Evolutionary conservation across 2,329 filamentous ascomycete genomes (phyloP).

Genomic region (Verticillium nonalfalfae): DNA sequence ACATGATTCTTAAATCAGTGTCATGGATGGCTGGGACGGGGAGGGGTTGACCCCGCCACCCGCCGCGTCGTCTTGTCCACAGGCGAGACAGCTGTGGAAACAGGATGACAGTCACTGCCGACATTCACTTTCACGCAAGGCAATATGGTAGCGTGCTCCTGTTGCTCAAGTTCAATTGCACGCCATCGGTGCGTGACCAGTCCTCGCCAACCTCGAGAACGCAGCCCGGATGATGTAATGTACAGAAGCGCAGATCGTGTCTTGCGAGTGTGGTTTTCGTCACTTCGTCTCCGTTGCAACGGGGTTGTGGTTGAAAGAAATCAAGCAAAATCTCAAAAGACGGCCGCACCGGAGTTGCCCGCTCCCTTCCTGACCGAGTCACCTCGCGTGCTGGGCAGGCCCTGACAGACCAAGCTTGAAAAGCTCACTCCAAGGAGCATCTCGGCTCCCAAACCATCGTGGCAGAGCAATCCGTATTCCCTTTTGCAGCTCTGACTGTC

Average conservation of each 20-base stretch:
- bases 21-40: too few relatives aligned
- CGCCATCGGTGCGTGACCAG: background rate
- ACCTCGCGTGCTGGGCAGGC: background rate
- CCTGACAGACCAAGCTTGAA: background rate
- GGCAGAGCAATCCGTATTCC: background rate
- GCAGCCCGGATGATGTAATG: background rate
- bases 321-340: background rate
- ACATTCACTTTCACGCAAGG: background rate
- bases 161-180: background rate
- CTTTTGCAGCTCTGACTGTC: background rate
- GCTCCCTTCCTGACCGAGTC: background rate
- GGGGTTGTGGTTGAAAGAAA: background rate
- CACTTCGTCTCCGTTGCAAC: slow-evolving; percentile 3
- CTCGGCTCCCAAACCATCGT: background rate
- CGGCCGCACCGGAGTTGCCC: background rate
- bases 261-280: background rate
- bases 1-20: too few relatives aligned
- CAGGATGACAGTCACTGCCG: too few relatives aligned
- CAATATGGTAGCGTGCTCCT: background rate
- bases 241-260: background rate
- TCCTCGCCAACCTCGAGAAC: background rate
- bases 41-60: too few relatives aligned
- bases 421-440: background rate
- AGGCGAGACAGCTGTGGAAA: too few relatives aligned
- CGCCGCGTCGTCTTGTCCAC: too few relatives aligned